Base-by-base conservation (phyloP, 805 yeast genomes). In the Kodamaea hsintzibuensis region DNA sequence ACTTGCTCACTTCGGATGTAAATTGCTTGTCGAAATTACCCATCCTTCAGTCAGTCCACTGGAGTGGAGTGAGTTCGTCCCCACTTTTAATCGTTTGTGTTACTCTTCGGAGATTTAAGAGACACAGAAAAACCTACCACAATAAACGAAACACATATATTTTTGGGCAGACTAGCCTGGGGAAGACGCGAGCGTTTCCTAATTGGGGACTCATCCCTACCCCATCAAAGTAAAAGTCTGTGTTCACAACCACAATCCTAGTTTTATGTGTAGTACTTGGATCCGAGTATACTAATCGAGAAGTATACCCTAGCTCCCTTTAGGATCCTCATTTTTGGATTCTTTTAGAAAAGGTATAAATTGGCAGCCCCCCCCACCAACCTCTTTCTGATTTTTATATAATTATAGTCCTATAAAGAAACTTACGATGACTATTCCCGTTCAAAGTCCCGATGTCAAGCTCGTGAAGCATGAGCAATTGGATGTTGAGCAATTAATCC, bases 401-500 rank as follows among this genome's bases (percentile, higher is more conserved):
- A 30, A 30, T 30, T 30, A 30, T 30, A 30, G 35, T 30, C 35
- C 3, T 30, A 2, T 30, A 9, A 2, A 30, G 4, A 40, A 4
- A 4, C 16, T 40, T 30, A 40, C 4, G 10, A 40, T 40, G 44
- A 40, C 44, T 17, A 40, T 17, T 16, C 17, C 25, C 17, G 44
- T 19, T 16, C 44, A 17, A 16, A 40, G 44, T 40, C 44, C 35
- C 35, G 35, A 30, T 10, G 35, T 30, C 13, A 30, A 30, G 35
- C 35, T 40, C 7, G 44, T 40, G 2, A 40, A 40, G 19, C 44
- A 40, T 22, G 44, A 40, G n/a, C 17, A 40, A 8, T 40, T 40
- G 44, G 71, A 72, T 59, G 62, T 72, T 42, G 76, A 71, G 10
- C 33, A 52, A 14, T 55, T 73, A 40, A 47, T 73, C 49, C 60